These are phyloP conservation scores for Saccharomyces kudriavzevii DNA, from an alignment of 805 yeast genomes.

Conservation along the genomic window DNA sequence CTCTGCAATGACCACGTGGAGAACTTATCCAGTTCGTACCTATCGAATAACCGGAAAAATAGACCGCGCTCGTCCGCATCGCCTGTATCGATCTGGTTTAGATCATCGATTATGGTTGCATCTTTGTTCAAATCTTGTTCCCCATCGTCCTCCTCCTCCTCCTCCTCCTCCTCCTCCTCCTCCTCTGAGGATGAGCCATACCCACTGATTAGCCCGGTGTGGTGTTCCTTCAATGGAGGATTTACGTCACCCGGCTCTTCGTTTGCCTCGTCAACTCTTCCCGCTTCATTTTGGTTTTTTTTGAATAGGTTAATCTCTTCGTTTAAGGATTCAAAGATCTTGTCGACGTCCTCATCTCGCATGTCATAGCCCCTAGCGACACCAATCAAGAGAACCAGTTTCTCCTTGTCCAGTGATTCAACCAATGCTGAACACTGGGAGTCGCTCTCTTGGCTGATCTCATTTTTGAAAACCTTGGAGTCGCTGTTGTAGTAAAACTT, in stretches of 20 bases:
- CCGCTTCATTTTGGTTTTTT: constrained; percentile 7
- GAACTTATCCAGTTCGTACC: constrained; percentile 34
- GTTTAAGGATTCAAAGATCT: constrained; percentile 14
- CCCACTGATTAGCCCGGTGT: constrained; percentile 11
- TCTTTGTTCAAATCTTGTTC: constrained; percentile 8
- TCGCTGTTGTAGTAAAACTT: constrained; percentile 34
- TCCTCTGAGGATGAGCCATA: constrained; percentile 19
- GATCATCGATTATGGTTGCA: constrained; percentile 4
- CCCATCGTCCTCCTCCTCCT: constrained; percentile 8
- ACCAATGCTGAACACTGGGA: constrained; percentile 22
- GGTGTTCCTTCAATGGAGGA: not conserved
- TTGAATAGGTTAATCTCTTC: constrained; percentile 10
- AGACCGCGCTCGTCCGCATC: constrained; percentile 2
- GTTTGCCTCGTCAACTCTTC: not conserved
- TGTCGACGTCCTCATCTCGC: constrained; percentile 2
- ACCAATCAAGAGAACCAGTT: constrained; percentile 17
- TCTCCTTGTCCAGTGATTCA: constrained; percentile 24
- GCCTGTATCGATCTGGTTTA: constrained; percentile 16
- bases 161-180: constrained; percentile 7
- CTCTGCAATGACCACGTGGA: constrained; percentile 43
- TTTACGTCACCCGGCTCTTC: not conserved
- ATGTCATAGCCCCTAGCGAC: constrained; percentile 19
- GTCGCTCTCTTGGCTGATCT: constrained; percentile 32
- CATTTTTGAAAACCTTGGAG: constrained; percentile 18
- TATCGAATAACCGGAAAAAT: constrained; percentile 33